Conservation (phyloP, 164 flowering plant genomes). For the Magnolia officinalis region DNA sequence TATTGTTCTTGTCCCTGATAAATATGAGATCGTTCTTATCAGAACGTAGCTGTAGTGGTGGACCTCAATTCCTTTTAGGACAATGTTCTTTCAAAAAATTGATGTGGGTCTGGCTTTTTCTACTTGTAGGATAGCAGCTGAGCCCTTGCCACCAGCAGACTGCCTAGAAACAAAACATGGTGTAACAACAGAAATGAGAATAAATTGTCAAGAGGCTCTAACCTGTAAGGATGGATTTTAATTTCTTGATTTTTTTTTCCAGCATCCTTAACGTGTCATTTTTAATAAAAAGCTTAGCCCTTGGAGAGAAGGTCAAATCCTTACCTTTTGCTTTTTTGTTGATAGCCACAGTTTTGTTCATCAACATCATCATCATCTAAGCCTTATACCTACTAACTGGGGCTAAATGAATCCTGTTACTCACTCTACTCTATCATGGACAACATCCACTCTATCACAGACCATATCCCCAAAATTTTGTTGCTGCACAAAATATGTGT, state of each 20-base stretch:
- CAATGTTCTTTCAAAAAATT: constrained; percentile 8
- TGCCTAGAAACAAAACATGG: constrained; percentile 31
- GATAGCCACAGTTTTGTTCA: no score
- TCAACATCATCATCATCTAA: no score
- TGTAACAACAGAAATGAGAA: constrained; percentile 27
- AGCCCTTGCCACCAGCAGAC: constrained; percentile 26
- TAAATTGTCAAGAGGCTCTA: constrained; percentile 21
- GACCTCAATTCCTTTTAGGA: constrained; percentile 3
- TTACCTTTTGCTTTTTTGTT: no score
- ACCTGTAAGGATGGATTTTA: constrained; percentile 37
- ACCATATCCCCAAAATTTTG: no score
- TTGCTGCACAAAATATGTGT: no score
- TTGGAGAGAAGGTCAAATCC: no score
- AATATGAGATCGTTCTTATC: constrained; percentile 1
- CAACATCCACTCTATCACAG: no score
- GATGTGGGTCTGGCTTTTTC: constrained; percentile 16
- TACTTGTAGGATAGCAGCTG: constrained; percentile 46
- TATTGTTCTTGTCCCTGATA: neutral
- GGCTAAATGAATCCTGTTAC: no score
- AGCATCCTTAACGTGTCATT: neutral
- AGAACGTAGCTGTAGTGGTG: constrained; percentile 7
- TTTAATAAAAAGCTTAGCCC: neutral
- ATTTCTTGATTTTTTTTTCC: constrained; percentile 11
- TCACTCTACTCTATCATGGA: no score
- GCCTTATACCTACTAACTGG: no score